These are phyloP conservation scores for Silybum marianum DNA, from an alignment of 129 eudicot species.

Conservation along the genomic window DNA sequence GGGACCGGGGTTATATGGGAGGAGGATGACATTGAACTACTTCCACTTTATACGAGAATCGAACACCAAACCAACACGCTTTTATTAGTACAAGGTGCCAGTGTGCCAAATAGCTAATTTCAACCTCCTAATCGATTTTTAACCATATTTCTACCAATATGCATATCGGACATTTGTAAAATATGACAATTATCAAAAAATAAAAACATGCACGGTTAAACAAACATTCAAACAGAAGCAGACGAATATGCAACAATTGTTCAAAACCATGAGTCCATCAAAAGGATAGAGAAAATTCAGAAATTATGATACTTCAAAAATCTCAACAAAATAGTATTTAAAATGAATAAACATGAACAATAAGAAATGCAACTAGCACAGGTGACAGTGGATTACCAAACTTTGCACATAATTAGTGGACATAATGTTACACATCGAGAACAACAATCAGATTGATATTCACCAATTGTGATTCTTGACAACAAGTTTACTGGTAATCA, in stretches of 20 bases:
- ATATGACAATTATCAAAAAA: neutral
- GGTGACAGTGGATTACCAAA: neutral
- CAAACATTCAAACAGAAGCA: neutral
- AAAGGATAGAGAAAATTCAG: neutral
- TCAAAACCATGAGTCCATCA: neutral
- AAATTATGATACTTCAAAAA: neutral
- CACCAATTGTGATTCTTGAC: too few relatives aligned
- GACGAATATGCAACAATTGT: neutral
- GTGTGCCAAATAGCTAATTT: neutral
- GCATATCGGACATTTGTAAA: neutral
- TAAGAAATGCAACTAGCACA: constrained; percentile 1
- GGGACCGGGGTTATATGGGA: too few relatives aligned
- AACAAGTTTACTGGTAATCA: too few relatives aligned
- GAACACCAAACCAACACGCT: too few relatives aligned
- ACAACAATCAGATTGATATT: too few relatives aligned
- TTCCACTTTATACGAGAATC: too few relatives aligned
- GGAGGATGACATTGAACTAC: too few relatives aligned
- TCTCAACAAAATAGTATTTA: neutral
- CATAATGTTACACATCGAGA: neutral
- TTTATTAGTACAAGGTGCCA: too few relatives aligned
- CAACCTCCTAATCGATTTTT: neutral
- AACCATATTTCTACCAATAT: neutral
- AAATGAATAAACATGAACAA: neutral
- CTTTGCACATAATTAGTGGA: neutral
- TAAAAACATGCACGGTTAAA: neutral